Percentiles rank a stretch among this genome's conserved stretches.
Evolutionary conservation across 139 green algal species (phyloP).

Genomic region (Zygnema cylindricum): DNA sequence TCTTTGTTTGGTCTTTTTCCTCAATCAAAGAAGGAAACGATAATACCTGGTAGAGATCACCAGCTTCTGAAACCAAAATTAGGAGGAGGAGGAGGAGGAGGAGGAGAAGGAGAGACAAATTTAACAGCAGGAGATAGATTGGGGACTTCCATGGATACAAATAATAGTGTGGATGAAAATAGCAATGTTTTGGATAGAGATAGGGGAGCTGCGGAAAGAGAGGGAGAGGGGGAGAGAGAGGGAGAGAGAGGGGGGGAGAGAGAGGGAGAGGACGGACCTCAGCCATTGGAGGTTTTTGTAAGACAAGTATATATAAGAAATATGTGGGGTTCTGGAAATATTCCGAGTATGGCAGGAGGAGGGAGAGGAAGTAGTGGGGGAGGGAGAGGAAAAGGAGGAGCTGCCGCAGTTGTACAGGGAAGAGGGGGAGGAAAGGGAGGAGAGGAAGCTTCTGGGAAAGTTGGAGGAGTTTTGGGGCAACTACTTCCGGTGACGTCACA

Average conservation of each 20-base stretch:
- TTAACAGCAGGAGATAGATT: too few relatives aligned
- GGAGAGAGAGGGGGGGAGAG: not conserved
- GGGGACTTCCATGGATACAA: too few relatives aligned
- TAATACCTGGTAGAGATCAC: too few relatives aligned
- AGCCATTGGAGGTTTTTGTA: not conserved
- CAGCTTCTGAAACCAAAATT: too few relatives aligned
- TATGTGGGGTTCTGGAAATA: too few relatives aligned
- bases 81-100: too few relatives aligned
- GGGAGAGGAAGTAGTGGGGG: not conserved
- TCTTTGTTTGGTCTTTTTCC: too few relatives aligned
- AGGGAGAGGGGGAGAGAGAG: not conserved
- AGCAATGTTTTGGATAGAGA: too few relatives aligned
- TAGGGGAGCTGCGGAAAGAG: not conserved
- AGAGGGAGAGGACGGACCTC: not conserved
- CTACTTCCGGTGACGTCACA: not conserved
- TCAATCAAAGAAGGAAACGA: too few relatives aligned
- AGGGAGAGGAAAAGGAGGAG: not conserved
- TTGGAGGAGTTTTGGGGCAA: not conserved
- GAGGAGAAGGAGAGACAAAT: too few relatives aligned
- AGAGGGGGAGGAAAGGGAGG: not conserved
- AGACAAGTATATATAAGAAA: not conserved
- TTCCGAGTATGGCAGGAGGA: not conserved
- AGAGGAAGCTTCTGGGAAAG: not conserved
- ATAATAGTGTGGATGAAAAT: too few relatives aligned
- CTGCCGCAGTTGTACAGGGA: not conserved